These are phyloP conservation scores for Phytophthora crassamura DNA, from an alignment of 352 stramenopile species.

Conservation along the genomic window DNA sequence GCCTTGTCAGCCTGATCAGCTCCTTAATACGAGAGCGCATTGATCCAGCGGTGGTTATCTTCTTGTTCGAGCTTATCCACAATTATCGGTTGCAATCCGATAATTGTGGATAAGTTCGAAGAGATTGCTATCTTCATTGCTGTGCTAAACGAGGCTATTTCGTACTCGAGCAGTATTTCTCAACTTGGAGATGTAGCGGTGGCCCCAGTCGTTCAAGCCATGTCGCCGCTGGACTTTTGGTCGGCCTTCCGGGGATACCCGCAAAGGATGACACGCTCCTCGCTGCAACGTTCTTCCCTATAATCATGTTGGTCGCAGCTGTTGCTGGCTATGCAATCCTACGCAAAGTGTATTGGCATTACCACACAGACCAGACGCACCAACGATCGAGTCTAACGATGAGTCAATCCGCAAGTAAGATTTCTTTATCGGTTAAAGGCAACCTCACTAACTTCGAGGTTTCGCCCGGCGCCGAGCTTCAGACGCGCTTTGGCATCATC, in stretches of 20 bases:
- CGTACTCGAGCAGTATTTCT: conserved; percentile 15
- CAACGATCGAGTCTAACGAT: conserved; percentile 4
- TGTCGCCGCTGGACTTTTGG: conserved; percentile 24
- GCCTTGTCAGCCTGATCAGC: conserved; percentile 17
- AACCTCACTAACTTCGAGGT: conserved; percentile 40
- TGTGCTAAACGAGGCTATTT: conserved; percentile 11
- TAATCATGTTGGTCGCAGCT: conserved; percentile 12
- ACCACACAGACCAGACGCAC: conserved; percentile 18
- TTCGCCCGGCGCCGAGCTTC: conserved; percentile 30
- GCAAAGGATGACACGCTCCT: conserved; percentile 14
- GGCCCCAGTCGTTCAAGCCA: neutral
- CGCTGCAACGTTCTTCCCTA: conserved; percentile 13
- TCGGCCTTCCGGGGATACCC: conserved; percentile 27
- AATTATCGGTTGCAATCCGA: conserved; percentile 9
- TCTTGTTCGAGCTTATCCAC: conserved; percentile 29
- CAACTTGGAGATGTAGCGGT: conserved; percentile 1
- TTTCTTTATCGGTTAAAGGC: conserved; percentile 6
- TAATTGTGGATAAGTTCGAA: too few relatives aligned
- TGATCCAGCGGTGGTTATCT: conserved; percentile 21
- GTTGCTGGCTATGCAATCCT: conserved; percentile 15
- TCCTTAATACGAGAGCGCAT: conserved; percentile 28
- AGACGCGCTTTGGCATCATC: conserved; percentile 38
- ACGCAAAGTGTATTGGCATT: conserved; percentile 16
- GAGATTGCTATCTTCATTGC: neutral
- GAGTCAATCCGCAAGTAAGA: conserved; percentile 11